These are phyloP conservation scores for Cryphonectria japonica DNA, from an alignment of 2,329 filamentous ascomycete species.

Conservation along the genomic window DNA sequence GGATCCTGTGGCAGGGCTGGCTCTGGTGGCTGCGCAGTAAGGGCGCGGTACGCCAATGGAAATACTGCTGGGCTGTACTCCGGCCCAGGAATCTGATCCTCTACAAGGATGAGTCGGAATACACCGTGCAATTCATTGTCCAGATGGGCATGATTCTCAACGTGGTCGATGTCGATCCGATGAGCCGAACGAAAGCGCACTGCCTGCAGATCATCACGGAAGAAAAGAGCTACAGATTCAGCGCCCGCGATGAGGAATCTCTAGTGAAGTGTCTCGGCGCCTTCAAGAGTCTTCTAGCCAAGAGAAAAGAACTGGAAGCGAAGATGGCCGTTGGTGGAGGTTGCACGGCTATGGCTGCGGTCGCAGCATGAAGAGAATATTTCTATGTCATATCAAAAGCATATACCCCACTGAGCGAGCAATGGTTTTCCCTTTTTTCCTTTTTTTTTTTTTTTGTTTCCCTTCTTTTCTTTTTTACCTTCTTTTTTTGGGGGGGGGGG, in stretches of 20 bases:
- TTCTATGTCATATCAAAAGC: not conserved
- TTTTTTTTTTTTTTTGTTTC: not conserved
- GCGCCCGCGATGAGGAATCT: conserved; percentile 77
- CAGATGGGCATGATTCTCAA: conserved; percentile 80
- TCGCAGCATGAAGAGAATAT: conserved; percentile 18
- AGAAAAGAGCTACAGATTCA: conserved; percentile 81
- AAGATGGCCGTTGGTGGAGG: conserved; percentile 44
- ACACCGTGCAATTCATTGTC: conserved; percentile 81
- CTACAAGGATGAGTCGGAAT: conserved; percentile 93
- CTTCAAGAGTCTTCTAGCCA: conserved; percentile 82
- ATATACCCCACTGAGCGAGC: conserved; percentile 17
- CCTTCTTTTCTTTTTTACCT: conserved; percentile 17
- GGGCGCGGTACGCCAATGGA: conserved; percentile 87
- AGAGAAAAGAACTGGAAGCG: conserved; percentile 66
- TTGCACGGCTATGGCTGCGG: conserved; percentile 21
- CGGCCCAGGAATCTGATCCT: conserved; percentile 82
- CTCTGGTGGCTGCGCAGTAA: conserved; percentile 83
- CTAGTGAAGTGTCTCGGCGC: conserved; percentile 85
- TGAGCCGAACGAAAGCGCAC: conserved; percentile 80
- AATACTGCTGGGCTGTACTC: conserved; percentile 90
- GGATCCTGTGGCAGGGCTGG: conserved; percentile 93
- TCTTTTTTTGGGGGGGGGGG: conserved; percentile 1
- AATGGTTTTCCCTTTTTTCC: too few species aligned
- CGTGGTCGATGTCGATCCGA: conserved; percentile 87
- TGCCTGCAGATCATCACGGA: conserved; percentile 95